Base-by-base conservation (phyloP, 805 yeast genomes). In the Scheffersomyces amazonensis region DNA sequence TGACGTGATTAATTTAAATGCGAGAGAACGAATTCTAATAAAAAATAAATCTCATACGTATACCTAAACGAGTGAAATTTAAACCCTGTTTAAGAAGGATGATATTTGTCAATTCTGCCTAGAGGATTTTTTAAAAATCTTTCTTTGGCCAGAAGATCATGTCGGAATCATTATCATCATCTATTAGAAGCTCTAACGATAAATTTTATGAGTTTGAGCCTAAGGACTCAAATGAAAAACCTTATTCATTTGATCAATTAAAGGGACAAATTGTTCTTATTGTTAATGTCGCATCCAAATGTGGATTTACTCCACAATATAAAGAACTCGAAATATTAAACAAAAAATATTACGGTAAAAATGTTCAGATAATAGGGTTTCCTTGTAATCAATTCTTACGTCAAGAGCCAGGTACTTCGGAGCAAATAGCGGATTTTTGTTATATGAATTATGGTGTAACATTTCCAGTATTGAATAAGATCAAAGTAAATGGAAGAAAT, bases 391-490 rank as follows among this genome's bases (percentile, higher is more conserved):
- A 69, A 48, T 69, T 69, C 35, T 64, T 62, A 21, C 46, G 52
- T 38, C 73, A 69, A 50, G 75, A 69, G 48, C 73, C 73, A 19
- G 71, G 71, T 4, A 36, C 46, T 21, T 50, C 59, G 23, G 70
- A 80, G 39, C 89, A 85, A 53, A 87, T 87, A 46, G 80, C 78
- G 15, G 61, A 71, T 32, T 85, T 84, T 66, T 89, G 96, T 63
- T 64, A 76, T 32, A 56, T 80, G 53, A 89, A 87, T 70, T 93
- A 81, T 60, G 96, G 96, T 39, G 97, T 91, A 30, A 70, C 84
- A 13, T 91, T 93, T 82, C 96, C 96, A 21, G 75, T 91, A 22
- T 67, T 91, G 77, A 73, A 77, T 59, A 91, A 90, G 73, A 62
- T 89, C 42, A 89, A 90, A 30, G 98, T 93, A 50, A 93, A 91